Percentiles rank a stretch among this genome's conserved stretches.
phyloP scores from a whole-genome alignment of 805 yeast species.

The Candida dajiaensis region DNA sequence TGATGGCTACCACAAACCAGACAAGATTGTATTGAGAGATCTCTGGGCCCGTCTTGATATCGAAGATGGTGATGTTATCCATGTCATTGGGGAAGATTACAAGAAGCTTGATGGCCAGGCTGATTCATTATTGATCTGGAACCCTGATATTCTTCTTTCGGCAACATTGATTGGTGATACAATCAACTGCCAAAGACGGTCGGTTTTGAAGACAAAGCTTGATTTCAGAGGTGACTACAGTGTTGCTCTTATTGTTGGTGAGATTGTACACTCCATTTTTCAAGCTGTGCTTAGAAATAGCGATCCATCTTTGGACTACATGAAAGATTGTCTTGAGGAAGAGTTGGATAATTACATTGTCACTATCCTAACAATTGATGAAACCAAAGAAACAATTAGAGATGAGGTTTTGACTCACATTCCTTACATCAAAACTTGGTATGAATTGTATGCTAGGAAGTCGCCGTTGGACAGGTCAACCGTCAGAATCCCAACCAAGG shows the following conservation, averaged over 20 bases:
- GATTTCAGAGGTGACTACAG: conserved; percentile 59
- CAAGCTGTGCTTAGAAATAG: conserved; percentile 40
- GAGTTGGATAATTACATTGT: conserved; percentile 39
- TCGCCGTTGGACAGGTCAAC: conserved; percentile 21
- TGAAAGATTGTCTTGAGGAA: conserved; percentile 30
- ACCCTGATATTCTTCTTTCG: conserved; percentile 78
- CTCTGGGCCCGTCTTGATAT: conserved; percentile 51
- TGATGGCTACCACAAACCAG: conserved; percentile 27
- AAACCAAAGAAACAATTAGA: conserved; percentile 38
- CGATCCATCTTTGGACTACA: conserved; percentile 22
- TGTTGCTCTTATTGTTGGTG: conserved; percentile 72
- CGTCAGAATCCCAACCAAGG: conserved; percentile 23
- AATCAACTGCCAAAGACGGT: conserved; percentile 63
- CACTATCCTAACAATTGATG: conserved; percentile 51
- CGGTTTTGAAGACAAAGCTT: conserved; percentile 53
- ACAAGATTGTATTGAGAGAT: conserved; percentile 51
- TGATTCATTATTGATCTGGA: conserved; percentile 63
- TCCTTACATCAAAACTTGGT: conserved; percentile 49
- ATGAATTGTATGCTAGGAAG: conserved; percentile 36
- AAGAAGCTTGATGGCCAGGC: conserved; percentile 46
- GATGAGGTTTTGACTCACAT: conserved; percentile 41
- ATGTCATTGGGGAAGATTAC: conserved; percentile 42
- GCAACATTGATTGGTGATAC: conserved; percentile 81
- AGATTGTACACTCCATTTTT: conserved; percentile 71
- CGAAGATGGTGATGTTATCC: conserved; percentile 50